Base-by-base conservation (phyloP, 163 green algal species). In the Scenedesmus sp. region DNA sequence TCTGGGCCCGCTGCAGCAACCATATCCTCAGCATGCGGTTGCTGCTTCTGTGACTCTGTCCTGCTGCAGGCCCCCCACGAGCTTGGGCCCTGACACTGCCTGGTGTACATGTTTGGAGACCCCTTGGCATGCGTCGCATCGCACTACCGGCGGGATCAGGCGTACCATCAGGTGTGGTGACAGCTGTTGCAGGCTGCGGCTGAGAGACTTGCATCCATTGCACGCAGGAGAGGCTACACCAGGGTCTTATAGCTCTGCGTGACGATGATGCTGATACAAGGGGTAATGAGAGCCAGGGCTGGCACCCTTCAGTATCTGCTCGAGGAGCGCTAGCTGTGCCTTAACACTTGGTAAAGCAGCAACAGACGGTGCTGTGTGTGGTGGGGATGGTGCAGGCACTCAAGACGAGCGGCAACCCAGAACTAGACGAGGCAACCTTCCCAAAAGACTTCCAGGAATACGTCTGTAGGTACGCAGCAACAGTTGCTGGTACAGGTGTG, bases 21-120 rank as follows among this genome's bases (percentile, higher is more conserved):
- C 30, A 42, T 24, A 68, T 33, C 24, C 16, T 61, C 49, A 43
- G 49, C 81, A 16, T 61, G 59, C 59, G 12, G 18, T 33, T 44
- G 6, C 51, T 40, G 42, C 30, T 59, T 7, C 22, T 42, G 42
- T 44, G 30, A 65, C 20, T 6, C n/a, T 87, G 6, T 24, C 42
- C 44, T 53, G 51, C 42, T 44, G 56, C 59, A 91, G 87, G 76
- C 87, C 87, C 0, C 87, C 87, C 13, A 13, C 40, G 0, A n/a
- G n/a, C 3, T 46, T 91, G 20, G 18, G 51, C 22, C 26, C 87
- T 15, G n/a, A 20, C 59, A 87, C 87, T 35, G 83, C 46, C 87
- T 93, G 30, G 78, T 95, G 56, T 95, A 95, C 51, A 40, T 95
- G 82, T 95, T 94, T 87, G 93, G 93, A 13, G 91, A 95, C 83